phyloP scores from a whole-genome alignment of 345 rosid genomes.

The Bretschneidera sinensis region DNA sequence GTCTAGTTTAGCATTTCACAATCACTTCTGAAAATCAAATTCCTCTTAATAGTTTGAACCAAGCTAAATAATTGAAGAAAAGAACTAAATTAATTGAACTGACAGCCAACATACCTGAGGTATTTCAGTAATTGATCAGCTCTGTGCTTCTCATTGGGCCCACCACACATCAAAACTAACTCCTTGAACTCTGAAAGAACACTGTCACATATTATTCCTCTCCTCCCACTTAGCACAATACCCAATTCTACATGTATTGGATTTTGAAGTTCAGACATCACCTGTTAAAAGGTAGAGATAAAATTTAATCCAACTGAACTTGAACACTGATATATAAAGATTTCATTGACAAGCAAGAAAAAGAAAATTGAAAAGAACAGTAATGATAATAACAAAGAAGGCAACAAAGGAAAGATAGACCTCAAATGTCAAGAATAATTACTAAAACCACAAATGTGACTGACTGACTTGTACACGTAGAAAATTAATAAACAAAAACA shows the following conservation, averaged over 20 bases:
- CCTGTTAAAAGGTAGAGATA: constrained; percentile 33
- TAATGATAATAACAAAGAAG: background rate
- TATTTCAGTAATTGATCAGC: constrained; percentile 49
- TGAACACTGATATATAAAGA: background rate
- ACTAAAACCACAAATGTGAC: too few species aligned
- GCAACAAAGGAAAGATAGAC: background rate
- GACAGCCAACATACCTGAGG: constrained; percentile 49
- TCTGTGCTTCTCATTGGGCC: constrained; percentile 70
- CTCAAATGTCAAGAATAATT: background rate
- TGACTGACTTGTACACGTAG: too few species aligned
- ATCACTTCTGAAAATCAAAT: background rate
- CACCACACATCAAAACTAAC: constrained; percentile 64
- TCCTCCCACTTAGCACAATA: constrained; percentile 35
- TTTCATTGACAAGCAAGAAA: background rate
- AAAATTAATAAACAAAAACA: too few species aligned
- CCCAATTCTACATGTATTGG: constrained; percentile 50
- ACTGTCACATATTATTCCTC: constrained; percentile 57
- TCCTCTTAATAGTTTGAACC: background rate
- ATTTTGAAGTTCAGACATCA: constrained; percentile 52
- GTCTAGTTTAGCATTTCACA: background rate
- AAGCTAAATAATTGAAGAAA: background rate
- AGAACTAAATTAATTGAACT: background rate
- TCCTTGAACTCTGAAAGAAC: constrained; percentile 63
- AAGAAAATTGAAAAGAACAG: background rate
- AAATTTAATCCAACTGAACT: constrained; percentile 4